Evolutionary conservation across 306 rosid species (phyloP).

Genomic region (Medicago arabica): DNA sequence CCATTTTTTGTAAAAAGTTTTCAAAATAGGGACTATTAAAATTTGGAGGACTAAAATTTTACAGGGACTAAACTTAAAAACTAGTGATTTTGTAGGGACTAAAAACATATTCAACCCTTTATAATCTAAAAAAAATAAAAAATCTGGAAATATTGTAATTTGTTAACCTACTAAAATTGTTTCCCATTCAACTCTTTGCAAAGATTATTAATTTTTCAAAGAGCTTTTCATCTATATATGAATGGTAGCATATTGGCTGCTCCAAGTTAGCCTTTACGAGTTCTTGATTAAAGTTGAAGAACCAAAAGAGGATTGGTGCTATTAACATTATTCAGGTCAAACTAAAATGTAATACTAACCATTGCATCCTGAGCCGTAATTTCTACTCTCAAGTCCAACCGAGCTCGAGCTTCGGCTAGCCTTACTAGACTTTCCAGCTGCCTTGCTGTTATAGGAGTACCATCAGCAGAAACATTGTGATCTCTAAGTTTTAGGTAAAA

Average conservation of each 20-base stretch:
- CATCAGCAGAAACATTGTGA: slow-evolving; percentile 77
- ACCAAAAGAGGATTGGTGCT: slow-evolving; percentile 11
- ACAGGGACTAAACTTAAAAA: too few relatives aligned
- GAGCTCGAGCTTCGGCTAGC: slow-evolving; percentile 93
- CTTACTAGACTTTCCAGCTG: slow-evolving; percentile 96
- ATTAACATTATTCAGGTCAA: slow-evolving; percentile 29
- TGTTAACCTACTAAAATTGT: slow-evolving; percentile 1
- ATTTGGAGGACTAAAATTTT: too few relatives aligned
- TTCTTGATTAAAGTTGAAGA: slow-evolving; percentile 20
- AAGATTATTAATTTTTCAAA: neutral
- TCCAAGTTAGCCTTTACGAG: slow-evolving; percentile 32
- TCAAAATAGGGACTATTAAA: too few relatives aligned
- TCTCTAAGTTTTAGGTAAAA: slow-evolving; percentile 85
- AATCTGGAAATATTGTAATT: slow-evolving; percentile 1
- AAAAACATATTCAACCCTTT: too few relatives aligned
- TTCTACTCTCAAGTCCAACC: slow-evolving; percentile 87
- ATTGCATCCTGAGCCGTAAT: slow-evolving; percentile 85
- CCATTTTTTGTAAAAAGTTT: too few relatives aligned
- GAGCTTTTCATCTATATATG: slow-evolving; percentile 10
- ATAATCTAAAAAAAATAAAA: too few relatives aligned
- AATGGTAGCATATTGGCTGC: neutral
- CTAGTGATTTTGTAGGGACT: too few relatives aligned
- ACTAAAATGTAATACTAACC: slow-evolving; percentile 55
- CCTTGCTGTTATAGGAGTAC: slow-evolving; percentile 96
- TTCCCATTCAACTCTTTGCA: slow-evolving; percentile 4